Evolutionary conservation across 257 asterid genomes (phyloP).

Genomic region (Penstemon newberryi): DNA sequence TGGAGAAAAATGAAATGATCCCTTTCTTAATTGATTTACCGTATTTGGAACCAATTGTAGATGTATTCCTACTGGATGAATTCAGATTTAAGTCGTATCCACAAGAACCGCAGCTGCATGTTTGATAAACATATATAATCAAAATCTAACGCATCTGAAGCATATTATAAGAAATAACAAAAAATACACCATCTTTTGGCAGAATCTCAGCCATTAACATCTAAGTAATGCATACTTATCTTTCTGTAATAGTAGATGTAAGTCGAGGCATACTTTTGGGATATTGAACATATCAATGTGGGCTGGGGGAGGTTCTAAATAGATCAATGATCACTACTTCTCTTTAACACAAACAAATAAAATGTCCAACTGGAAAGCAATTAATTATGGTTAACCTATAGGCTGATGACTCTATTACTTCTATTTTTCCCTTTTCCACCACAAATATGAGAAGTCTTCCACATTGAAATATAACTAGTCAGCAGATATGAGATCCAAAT

Average conservation of each 20-base stretch:
- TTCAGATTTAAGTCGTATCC: constrained; percentile 73
- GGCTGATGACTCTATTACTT: not conserved
- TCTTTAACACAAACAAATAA: not conserved
- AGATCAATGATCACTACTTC: too few species aligned
- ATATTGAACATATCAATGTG: constrained; percentile 3
- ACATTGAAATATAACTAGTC: too few species aligned
- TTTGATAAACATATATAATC: constrained; percentile 12
- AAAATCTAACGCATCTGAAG: not conserved
- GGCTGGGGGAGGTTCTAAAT: too few species aligned
- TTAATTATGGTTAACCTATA: not conserved
- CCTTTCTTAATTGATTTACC: constrained; percentile 79
- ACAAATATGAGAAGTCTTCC: too few species aligned
- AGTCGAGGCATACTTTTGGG: not conserved
- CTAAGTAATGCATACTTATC: too few species aligned
- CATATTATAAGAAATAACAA: constrained; percentile 11
- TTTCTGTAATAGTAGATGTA: not conserved
- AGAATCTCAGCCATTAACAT: not conserved
- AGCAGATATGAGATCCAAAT: too few species aligned
- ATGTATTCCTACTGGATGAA: constrained; percentile 79
- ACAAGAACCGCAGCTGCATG: constrained; percentile 84
- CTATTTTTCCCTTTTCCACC: too few species aligned
- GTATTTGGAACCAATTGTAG: constrained; percentile 75
- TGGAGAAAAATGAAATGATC: constrained; percentile 66
- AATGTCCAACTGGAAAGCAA: not conserved
- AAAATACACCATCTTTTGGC: not conserved